A percentile compares a stretch with the other conserved stretches of the same genome.
Evolutionary conservation across 2,329 filamentous ascomycete species (phyloP).

Genomic region (Penicillium sp.): DNA sequence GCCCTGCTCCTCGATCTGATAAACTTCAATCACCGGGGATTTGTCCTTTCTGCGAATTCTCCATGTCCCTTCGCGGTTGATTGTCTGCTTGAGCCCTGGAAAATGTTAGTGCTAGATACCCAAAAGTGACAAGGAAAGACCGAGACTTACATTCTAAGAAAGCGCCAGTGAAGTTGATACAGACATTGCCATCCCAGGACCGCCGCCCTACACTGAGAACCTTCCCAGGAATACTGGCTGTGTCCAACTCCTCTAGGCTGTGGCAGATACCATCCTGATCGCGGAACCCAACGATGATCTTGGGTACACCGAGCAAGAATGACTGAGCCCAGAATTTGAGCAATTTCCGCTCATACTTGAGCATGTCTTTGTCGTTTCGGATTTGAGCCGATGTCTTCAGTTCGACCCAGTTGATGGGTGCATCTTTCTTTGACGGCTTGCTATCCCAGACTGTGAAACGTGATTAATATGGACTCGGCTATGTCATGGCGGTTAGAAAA

Average conservation of each 20-base stretch:
- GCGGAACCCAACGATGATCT: conserved; percentile 87
- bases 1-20: conserved; percentile 70
- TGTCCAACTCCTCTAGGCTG: conserved; percentile 76
- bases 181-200: conserved; percentile 88
- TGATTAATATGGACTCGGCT: not conserved
- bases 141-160: conserved; percentile 71
- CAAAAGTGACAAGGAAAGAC: not conserved
- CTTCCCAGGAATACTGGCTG: conserved; percentile 72
- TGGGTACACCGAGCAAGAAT: conserved; percentile 89
- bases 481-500: conserved; percentile 10
- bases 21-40: conserved; percentile 69
- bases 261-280: conserved; percentile 70
- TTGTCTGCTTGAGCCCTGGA: conserved; percentile 63
- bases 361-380: conserved; percentile 64
- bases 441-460: conserved; percentile 70
- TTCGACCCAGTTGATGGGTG: conserved; percentile 88
- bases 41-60: conserved; percentile 69
- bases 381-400: conserved; percentile 86
- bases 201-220: conserved; percentile 66
- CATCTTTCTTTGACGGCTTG: conserved; percentile 66
- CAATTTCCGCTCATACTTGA: conserved; percentile 84
- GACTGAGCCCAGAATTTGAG: conserved; percentile 97
- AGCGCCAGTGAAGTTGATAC: conserved; percentile 81
- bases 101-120: not conserved
- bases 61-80: conserved; percentile 73